Evolutionary conservation across 2,329 filamentous ascomycete genomes (phyloP), one percentile per base, ranked within the genome.

Genomic region (Shiraia bambusicola): DNA sequence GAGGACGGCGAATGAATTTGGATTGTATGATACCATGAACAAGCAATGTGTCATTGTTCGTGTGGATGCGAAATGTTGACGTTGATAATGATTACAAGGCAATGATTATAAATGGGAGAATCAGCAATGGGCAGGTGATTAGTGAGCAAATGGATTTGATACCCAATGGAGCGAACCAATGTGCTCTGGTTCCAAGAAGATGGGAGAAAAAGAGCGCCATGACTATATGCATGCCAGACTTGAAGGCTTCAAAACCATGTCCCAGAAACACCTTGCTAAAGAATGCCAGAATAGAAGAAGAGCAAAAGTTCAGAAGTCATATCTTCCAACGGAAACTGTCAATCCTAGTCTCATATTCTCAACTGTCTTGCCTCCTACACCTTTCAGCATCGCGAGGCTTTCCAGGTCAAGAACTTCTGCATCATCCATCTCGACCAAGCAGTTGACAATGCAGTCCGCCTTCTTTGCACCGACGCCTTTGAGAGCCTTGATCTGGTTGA

Each of bases 391-490:
- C 1, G 72, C 73, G 39, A 77, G 50, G 38, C 72, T 61, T 22
- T 67, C 68, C 22, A 77, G 42, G 43, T 70, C 71, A 14, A 53
- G 59, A 2, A 76, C 53, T 33, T 68, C 67, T 4, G 61, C 69
- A 11, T 66, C 63, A n/a, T 73, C 72, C 63, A 75, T 65, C 49
- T 76, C 74, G 24, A 72, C 67, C 10, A 77, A 52, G 46, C 67
- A 72, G 28, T 72, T 72, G 1, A 77, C 74, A 27, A 77, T 77
- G 9, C 68, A 70, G 43, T 76, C 73, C 2, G 86, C 86, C 64
- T 84, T 86, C 71, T 88, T 89, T 1, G 81, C 75, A 0, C 86
- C 87, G 9, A 90, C 83, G 2, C 86, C 86, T 28, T 82, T 81
- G 1, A 90, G 74, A 3, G 79, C 71, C 56, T 78, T 79, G 66